These are phyloP conservation scores for Chlamydomonas asymmetrica DNA, from an alignment of 139 green algal species.

Conservation along the genomic window DNA sequence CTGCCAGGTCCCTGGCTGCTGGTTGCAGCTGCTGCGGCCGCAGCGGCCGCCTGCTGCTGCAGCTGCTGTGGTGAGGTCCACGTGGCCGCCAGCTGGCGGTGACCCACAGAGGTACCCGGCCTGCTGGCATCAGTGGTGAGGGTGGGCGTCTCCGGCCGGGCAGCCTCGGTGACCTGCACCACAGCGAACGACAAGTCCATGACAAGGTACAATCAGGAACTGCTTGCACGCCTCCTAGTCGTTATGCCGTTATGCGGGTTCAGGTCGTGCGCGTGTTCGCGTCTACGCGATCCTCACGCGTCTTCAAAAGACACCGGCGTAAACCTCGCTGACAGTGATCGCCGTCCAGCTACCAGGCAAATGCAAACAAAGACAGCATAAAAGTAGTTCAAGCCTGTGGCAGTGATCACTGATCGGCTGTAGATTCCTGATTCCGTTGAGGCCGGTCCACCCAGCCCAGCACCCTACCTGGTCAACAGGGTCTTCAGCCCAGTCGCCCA, in stretches of 20 bases:
- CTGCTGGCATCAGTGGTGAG: too few species aligned
- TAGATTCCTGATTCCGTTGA: too few species aligned
- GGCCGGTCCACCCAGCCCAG: conserved; percentile 32
- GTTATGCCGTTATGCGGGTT: background rate
- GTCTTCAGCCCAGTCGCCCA: conserved; percentile 22
- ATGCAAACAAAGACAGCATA: background rate
- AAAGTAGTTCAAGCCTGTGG: background rate
- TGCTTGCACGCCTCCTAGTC: background rate
- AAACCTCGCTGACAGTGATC: too few species aligned
- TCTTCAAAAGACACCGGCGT: too few species aligned
- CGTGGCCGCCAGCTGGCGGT: background rate
- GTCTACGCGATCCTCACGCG: too few species aligned
- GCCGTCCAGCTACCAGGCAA: conserved; percentile 3
- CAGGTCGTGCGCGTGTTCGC: conserved; percentile 7
- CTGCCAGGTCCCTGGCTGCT: background rate
- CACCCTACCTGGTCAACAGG: conserved; percentile 34
- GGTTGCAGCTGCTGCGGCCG: conserved; percentile 3
- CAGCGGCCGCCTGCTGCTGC: background rate
- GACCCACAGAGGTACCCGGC: conserved; percentile 1
- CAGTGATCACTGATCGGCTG: too few species aligned
- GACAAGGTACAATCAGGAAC: background rate
- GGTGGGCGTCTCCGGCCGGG: conserved; percentile 10
- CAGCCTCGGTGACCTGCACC: conserved; percentile 30
- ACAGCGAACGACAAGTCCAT: background rate
- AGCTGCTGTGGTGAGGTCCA: background rate